These are phyloP conservation scores for Metschnikowia lunata DNA, from an alignment of 805 yeast species.

Conservation along the genomic window DNA sequence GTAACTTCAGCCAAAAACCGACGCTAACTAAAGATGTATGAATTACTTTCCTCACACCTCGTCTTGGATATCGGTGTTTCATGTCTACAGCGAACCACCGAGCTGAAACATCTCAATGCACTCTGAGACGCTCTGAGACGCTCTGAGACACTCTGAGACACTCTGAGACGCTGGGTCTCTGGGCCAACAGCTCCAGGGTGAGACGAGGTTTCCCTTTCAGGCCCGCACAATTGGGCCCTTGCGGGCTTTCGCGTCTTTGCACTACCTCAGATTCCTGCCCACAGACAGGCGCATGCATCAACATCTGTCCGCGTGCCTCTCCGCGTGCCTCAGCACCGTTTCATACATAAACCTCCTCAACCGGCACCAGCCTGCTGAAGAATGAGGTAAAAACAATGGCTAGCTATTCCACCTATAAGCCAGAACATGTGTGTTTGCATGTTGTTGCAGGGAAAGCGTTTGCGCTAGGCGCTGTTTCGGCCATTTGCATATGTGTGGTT, in stretches of 20 bases:
- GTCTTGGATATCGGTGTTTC: too few relatives aligned
- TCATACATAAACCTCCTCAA: constrained; percentile 1
- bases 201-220: constrained; percentile 4
- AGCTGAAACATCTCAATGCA: too few relatives aligned
- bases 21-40: too few relatives aligned
- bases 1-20: too few relatives aligned
- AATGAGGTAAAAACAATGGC: neutral
- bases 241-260: neutral
- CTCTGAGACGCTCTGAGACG: too few relatives aligned
- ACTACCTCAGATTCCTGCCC: too few relatives aligned
- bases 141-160: too few relatives aligned
- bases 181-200: neutral
- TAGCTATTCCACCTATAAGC: constrained; percentile 1
- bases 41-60: too few relatives aligned
- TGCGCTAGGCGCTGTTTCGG: constrained; percentile 26
- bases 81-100: too few relatives aligned
- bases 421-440: constrained; percentile 20
- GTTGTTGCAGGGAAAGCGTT: constrained; percentile 31
- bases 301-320: too few relatives aligned
- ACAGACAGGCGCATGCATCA: too few relatives aligned
- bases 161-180: too few relatives aligned
- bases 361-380: neutral
- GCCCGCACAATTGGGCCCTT: constrained; percentile 3
- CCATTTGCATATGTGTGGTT: constrained; percentile 7
- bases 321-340: neutral